phyloP scores from a whole-genome alignment of 768 basidiomycete genomes.

The Tubosaeta sp. region DNA sequence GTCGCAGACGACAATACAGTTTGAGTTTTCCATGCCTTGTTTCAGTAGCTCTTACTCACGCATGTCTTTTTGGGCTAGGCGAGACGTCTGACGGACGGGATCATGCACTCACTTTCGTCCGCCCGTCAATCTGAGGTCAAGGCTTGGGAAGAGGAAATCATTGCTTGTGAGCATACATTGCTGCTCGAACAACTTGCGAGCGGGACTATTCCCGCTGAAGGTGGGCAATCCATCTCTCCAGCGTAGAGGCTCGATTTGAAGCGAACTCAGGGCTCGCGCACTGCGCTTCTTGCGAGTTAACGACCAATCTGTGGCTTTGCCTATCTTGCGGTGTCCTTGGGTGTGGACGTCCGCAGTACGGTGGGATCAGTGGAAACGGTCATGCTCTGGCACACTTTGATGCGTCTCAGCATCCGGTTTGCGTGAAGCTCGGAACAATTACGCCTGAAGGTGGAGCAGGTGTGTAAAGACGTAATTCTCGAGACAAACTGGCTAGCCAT shows the following conservation, averaged over 20 bases:
- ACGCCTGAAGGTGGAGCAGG: conserved; percentile 92
- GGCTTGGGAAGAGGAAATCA: conserved; percentile 96
- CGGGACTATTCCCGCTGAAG: conserved; percentile 26
- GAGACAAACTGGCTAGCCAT: neutral
- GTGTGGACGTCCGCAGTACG: conserved; percentile 84
- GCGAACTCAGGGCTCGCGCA: conserved; percentile 62
- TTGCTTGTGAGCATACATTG: conserved; percentile 77
- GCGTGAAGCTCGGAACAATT: conserved; percentile 94
- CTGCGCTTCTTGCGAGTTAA: conserved; percentile 80
- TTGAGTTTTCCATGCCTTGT: neutral
- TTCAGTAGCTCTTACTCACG: neutral
- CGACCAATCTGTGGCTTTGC: conserved; percentile 93
- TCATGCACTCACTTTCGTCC: conserved; percentile 82
- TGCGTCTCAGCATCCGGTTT: conserved; percentile 68
- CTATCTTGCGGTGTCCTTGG: conserved; percentile 88
- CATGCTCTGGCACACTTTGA: conserved; percentile 82
- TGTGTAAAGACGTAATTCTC: conserved; percentile 30
- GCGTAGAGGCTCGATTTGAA: neutral
- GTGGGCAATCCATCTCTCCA: conserved; percentile 4
- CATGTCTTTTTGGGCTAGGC: conserved; percentile 33
- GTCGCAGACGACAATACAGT: conserved; percentile 36
- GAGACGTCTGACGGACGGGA: conserved; percentile 52
- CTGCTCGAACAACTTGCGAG: conserved; percentile 44
- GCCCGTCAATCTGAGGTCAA: conserved; percentile 92
- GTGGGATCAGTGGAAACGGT: conserved; percentile 80